phyloP scores from a whole-genome alignment of 2,329 filamentous ascomycete genomes.

The Curvularia sp. region DNA sequence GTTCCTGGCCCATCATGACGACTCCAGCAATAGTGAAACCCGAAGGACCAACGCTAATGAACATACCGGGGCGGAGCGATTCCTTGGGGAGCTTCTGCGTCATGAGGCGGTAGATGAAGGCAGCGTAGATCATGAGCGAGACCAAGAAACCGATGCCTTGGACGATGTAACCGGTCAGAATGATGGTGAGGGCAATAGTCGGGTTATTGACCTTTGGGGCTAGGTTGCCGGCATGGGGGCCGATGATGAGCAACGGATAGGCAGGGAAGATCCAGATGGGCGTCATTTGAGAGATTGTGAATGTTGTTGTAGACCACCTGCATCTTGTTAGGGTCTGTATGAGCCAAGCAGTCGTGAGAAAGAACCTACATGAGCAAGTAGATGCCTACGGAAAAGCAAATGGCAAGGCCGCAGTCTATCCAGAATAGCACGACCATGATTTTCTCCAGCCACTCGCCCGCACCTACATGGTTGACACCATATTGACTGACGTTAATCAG shows the following conservation, averaged over 20 bases:
- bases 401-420: constrained; percentile 73
- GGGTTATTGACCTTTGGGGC: constrained; percentile 56
- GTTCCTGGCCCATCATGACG: constrained; percentile 63
- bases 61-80: constrained; percentile 80
- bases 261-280: constrained; percentile 88
- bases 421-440: constrained; percentile 75
- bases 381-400: constrained; percentile 71
- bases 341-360: background rate
- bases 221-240: constrained; percentile 72
- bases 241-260: constrained; percentile 79
- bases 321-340: constrained; percentile 3
- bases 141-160: constrained; percentile 72
- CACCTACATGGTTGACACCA: constrained; percentile 63
- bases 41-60: constrained; percentile 80
- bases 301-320: constrained; percentile 70
- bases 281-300: constrained; percentile 83
- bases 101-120: constrained; percentile 87
- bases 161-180: constrained; percentile 66
- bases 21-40: constrained; percentile 71
- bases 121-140: constrained; percentile 80
- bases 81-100: constrained; percentile 84
- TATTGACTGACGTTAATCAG: constrained; percentile 77
- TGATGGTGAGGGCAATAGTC: constrained; percentile 59
- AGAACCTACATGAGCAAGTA: constrained; percentile 73
- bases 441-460: constrained; percentile 57